Evolutionary conservation across 768 basidiomycete genomes (phyloP).

Genomic region (Termitomyces sp.): DNA sequence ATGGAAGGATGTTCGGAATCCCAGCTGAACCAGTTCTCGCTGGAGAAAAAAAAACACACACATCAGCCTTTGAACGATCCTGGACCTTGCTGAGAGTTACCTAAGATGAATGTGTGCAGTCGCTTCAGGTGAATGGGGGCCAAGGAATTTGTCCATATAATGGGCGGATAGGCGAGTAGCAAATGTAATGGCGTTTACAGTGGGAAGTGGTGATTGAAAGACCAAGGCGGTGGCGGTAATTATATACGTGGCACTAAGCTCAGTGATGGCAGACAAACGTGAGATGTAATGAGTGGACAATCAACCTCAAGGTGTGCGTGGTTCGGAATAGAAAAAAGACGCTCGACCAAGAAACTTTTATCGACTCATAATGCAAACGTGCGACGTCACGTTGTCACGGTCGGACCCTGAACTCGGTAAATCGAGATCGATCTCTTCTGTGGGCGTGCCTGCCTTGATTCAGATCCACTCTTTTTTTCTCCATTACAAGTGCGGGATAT

Average conservation of each 20-base stretch:
- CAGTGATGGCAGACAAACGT: slow-evolving; percentile 20
- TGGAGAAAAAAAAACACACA: slow-evolving; percentile 19
- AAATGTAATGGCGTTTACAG: slow-evolving; percentile 5
- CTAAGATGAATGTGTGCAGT: slow-evolving; percentile 61
- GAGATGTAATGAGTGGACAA: slow-evolving; percentile 17
- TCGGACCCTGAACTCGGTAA: neutral
- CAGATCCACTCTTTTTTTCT: slow-evolving; percentile 3
- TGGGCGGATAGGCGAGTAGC: slow-evolving; percentile 9
- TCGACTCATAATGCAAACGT: slow-evolving; percentile 18
- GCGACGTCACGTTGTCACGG: slow-evolving; percentile 17
- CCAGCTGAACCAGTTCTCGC: slow-evolving; percentile 66
- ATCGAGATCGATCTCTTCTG: slow-evolving; percentile 3
- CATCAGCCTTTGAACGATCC: slow-evolving; percentile 1
- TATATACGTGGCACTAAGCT: slow-evolving; percentile 14
- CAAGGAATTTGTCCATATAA: slow-evolving; percentile 65
- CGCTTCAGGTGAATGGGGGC: slow-evolving; percentile 71
- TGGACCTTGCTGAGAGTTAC: slow-evolving; percentile 32
- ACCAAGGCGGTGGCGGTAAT: neutral
- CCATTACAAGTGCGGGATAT: neutral
- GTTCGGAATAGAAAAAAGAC: slow-evolving; percentile 5
- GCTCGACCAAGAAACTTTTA: slow-evolving; percentile 5
- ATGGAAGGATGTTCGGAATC: slow-evolving; percentile 64
- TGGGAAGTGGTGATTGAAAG: slow-evolving; percentile 11
- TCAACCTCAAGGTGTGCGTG: neutral
- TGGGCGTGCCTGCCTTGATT: neutral